These are phyloP conservation scores for Primulina eburnea DNA, from an alignment of 257 asterid genomes.

Conservation along the genomic window DNA sequence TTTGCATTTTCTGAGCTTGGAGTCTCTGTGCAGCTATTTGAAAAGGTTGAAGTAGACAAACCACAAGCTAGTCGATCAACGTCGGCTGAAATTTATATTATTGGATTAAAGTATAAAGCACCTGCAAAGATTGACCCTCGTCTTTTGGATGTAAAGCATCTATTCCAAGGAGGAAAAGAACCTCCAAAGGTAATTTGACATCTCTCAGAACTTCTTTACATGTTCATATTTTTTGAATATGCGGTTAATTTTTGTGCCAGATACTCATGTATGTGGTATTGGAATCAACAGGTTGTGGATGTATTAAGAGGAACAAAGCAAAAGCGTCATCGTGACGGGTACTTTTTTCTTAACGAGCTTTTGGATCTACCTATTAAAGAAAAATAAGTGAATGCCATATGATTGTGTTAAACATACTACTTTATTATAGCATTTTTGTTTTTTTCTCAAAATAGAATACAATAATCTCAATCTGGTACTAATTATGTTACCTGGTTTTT, in stretches of 20 bases:
- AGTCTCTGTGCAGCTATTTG: constrained; percentile 64
- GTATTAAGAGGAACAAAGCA: constrained; percentile 71
- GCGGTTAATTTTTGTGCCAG: constrained; percentile 5
- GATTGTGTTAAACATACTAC: neutral
- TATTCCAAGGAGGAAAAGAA: constrained; percentile 80
- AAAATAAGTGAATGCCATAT: neutral
- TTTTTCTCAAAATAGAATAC: no score
- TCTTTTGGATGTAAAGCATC: constrained; percentile 82
- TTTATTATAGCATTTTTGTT: no score
- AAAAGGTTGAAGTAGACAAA: constrained; percentile 92
- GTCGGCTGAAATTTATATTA: constrained; percentile 83
- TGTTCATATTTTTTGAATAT: neutral
- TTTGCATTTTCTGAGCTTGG: constrained; percentile 18
- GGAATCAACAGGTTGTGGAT: constrained; percentile 58
- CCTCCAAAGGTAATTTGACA: constrained; percentile 62
- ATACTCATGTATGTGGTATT: constrained; percentile 20
- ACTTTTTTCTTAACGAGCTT: constrained; percentile 11
- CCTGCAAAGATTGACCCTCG: constrained; percentile 98
- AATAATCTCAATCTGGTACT: neutral
- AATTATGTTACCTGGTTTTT: no score
- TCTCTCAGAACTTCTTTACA: neutral
- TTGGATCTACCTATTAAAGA: constrained; percentile 5
- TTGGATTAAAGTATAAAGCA: constrained; percentile 79
- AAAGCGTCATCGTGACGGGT: constrained; percentile 95
- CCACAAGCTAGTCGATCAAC: constrained; percentile 86